phyloP scores from a whole-genome alignment of 176 grass and related monocot species.

The Hordeum marinum region DNA sequence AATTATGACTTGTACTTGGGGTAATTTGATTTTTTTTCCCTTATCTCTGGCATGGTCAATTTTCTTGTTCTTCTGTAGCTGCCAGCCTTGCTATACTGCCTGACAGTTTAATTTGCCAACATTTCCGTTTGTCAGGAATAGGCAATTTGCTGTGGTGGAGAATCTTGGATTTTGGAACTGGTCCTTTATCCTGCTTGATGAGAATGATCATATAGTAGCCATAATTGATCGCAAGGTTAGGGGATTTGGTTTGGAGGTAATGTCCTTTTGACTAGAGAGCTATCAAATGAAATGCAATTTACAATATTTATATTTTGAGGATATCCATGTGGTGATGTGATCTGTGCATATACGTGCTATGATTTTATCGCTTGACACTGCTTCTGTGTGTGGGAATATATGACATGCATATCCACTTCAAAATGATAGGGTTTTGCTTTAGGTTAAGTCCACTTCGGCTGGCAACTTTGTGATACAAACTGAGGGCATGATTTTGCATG shows the following conservation, averaged over 20 bases:
- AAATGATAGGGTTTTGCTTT: background rate
- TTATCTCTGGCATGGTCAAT: background rate
- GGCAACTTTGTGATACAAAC: background rate
- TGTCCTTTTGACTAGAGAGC: background rate
- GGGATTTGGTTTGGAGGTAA: conserved; percentile 88
- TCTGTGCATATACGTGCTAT: background rate
- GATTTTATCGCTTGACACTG: background rate
- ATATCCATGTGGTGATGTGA: background rate
- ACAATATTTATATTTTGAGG: background rate
- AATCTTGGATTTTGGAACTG: conserved; percentile 93
- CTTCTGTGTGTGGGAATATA: too few species aligned
- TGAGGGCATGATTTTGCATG: background rate
- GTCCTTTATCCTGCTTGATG: conserved; percentile 78
- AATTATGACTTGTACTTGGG: conserved; percentile 98
- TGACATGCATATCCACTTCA: background rate
- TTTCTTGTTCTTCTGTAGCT: conserved; percentile 1
- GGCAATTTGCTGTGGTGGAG: conserved; percentile 88
- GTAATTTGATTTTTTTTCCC: conserved; percentile 34
- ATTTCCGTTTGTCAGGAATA: conserved; percentile 53
- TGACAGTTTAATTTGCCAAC: conserved; percentile 26
- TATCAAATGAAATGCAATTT: background rate
- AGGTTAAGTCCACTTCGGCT: background rate
- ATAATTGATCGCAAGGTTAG: conserved; percentile 86
- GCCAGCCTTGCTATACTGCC: conserved; percentile 3
- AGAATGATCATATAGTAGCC: conserved; percentile 65